Evolutionary conservation across 2,329 filamentous ascomycete species (phyloP).

Genomic region (Fusarium sp.): DNA sequence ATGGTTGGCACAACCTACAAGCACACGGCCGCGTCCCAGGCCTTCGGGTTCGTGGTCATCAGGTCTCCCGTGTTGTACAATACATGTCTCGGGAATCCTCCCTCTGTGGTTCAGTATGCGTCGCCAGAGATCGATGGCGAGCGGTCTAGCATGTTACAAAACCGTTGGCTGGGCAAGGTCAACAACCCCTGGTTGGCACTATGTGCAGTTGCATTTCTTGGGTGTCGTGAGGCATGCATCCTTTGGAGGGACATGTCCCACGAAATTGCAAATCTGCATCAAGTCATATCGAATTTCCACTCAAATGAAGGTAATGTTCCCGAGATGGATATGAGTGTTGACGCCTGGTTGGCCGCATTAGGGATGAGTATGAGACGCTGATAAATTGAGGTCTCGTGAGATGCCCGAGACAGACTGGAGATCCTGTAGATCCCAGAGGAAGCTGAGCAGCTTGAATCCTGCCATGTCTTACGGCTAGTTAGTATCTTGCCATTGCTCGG

Average conservation of each 20-base stretch:
- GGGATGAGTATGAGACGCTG: constrained; percentile 3
- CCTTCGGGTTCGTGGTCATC: constrained; percentile 32
- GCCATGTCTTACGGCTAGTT: constrained; percentile 11
- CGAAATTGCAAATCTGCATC: constrained; percentile 3
- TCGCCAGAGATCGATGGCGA: constrained; percentile 17
- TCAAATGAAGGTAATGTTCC: not conserved
- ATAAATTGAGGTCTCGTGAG: constrained; percentile 32
- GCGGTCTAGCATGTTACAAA: constrained; percentile 4
- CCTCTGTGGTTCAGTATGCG: constrained; percentile 24
- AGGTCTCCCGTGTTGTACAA: constrained; percentile 19
- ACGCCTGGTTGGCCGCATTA: constrained; percentile 24
- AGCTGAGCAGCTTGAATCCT: constrained; percentile 22
- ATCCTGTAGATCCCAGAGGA: constrained; percentile 25
- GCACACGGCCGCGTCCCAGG: constrained; percentile 39
- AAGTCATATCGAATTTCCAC: constrained; percentile 3
- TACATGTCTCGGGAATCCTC: constrained; percentile 34
- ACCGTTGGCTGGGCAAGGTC: not conserved
- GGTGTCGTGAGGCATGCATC: constrained; percentile 1
- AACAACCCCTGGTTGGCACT: not conserved
- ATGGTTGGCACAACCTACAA: constrained; percentile 30
- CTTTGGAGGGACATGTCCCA: not conserved
- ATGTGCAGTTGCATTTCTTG: not conserved
- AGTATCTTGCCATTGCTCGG: constrained; percentile 1
- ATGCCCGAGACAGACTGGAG: constrained; percentile 18
- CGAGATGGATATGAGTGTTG: constrained; percentile 21